Evolutionary conservation across 2,329 filamentous ascomycete genomes (phyloP), one percentile per base, ranked within the genome.

Genomic region (Phaeosphaeriaceae sp.): DNA sequence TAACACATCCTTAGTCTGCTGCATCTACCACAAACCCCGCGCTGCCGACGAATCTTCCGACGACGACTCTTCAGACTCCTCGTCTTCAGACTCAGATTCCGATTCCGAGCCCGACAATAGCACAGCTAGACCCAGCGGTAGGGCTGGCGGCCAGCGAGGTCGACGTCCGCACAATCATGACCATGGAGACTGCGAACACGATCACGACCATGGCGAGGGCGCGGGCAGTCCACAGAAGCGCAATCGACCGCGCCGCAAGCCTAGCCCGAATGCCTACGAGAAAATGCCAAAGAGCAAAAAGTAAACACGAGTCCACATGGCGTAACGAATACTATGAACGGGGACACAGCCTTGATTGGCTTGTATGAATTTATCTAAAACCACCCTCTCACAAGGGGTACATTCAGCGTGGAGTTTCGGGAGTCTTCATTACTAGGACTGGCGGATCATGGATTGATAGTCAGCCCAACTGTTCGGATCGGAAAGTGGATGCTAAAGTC

Each of bases 11-110:
- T 9, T 52, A 97, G 95, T 98, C n/a, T 99, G 95, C 85, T 99
- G 95, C 78, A 99, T 99, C 78, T 99, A 97, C 81, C 94, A 97
- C 81, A 91, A 91, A 60, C 89, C 93, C 7, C 91, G 90, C 67
- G 74, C 71, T 35, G 72, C 73, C 15, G 76, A 91, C 75, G 94
- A 98, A 77, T 95, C 91, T 30, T 93, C 90, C 66, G 87, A 88
- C 65, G 88, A 90, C 59, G 88, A 90, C 57, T 82, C 82, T 52
- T 88, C 86, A 2, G 87, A 83, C 0, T 85, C 83, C 15, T 85
- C 83, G 22, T 88, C 88, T 15, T 83, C 79, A 8, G 83, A 84
- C 30, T 76, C 71, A 23, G 79, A 79, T 43, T 86, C 84, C 0
- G 86, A 88, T 60, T 86, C 84, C n/a, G 84, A 82, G 61, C 77